phyloP scores from a whole-genome alignment of 2,329 filamentous ascomycete species.

The Didymosphaeria variabile region DNA sequence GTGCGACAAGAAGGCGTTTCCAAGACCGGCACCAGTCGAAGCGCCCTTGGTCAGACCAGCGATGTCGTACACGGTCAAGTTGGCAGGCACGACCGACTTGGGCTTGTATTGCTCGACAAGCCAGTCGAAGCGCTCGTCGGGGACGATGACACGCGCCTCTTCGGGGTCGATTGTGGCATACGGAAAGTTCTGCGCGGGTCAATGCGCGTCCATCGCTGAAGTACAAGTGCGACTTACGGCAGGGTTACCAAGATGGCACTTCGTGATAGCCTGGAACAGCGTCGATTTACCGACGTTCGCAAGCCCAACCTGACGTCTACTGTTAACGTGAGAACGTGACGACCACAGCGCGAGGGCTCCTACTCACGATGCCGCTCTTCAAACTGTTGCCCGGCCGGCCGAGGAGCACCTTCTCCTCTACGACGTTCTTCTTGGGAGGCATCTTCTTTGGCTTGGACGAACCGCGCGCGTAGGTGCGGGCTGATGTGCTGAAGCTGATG shows the following conservation, averaged over 20 bases:
- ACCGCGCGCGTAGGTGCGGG: conserved; percentile 65
- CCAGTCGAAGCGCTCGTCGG: conserved; percentile 96
- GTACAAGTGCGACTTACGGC: conserved; percentile 68
- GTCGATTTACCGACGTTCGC: conserved; percentile 99
- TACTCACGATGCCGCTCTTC: conserved; percentile 98
- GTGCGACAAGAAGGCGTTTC: conserved; percentile 97
- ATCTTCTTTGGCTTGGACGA: conserved; percentile 72
- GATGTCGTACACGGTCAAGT: conserved; percentile 98
- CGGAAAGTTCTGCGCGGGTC: conserved; percentile 80
- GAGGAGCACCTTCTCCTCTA: conserved; percentile 95
- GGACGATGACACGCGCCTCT: conserved; percentile 96
- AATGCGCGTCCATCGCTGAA: conserved; percentile 17
- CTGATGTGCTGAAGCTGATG: conserved; percentile 53
- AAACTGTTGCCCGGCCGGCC: conserved; percentile 96
- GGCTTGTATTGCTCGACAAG: conserved; percentile 95
- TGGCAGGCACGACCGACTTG: conserved; percentile 95
- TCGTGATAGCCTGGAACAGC: conserved; percentile 99
- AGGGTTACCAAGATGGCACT: conserved; percentile 95
- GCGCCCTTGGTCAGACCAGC: conserved; percentile 95
- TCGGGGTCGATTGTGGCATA: conserved; percentile 99
- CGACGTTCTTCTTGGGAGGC: conserved; percentile 91
- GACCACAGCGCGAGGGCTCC: conserved; percentile 54
- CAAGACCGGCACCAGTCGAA: conserved; percentile 95
- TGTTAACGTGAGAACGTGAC: conserved; percentile 54
- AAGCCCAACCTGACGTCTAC: conserved; percentile 80